phyloP scores from a whole-genome alignment of 345 rosid genomes.

The Erucastrum elatum region DNA sequence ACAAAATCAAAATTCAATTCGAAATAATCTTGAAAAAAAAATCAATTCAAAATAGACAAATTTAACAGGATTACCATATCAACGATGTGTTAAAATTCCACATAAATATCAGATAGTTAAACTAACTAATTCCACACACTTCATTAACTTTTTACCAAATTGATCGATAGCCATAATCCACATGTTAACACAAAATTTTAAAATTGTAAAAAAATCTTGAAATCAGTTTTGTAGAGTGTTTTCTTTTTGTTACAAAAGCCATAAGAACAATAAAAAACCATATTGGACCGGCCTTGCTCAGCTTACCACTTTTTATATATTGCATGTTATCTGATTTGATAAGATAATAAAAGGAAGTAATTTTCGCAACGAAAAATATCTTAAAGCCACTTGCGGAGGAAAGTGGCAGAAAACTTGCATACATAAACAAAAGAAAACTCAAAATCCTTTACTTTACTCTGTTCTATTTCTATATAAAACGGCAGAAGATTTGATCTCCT shows the following conservation, averaged over 20 bases:
- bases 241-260: no score
- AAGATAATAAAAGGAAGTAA: not conserved
- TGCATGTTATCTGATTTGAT: not conserved
- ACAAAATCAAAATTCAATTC: not conserved
- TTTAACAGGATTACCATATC: not conserved
- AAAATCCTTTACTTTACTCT: not conserved
- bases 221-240: no score
- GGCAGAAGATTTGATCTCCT: constrained; percentile 22
- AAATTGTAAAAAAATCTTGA: no score
- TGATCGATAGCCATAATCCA: not conserved
- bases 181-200: not conserved
- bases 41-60: not conserved
- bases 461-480: not conserved
- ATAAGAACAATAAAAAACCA: not conserved
- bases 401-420: constrained; percentile 14
- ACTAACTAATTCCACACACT: not conserved
- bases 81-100: not conserved
- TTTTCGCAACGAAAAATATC: not conserved
- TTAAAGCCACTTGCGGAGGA: not conserved
- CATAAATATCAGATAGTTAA: not conserved
- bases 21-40: not conserved
- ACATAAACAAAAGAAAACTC: not conserved
- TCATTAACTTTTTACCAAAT: not conserved
- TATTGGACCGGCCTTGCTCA: not conserved
- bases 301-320: not conserved